Evolutionary conservation across 768 basidiomycete species (phyloP).

Genomic region (Brasilioporus rufonigricans): DNA sequence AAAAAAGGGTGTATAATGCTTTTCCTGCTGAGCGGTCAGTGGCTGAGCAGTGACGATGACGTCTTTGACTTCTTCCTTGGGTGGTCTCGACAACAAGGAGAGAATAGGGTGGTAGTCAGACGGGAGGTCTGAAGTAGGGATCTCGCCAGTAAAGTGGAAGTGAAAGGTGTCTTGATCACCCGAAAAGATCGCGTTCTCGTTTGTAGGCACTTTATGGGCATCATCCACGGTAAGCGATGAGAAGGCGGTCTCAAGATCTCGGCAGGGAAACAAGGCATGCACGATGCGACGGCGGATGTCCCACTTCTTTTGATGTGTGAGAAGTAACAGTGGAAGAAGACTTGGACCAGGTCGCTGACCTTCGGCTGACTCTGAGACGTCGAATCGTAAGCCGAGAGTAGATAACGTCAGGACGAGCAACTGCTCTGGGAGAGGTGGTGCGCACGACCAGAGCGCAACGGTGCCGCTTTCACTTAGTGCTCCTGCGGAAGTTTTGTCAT

Average conservation of each 20-base stretch:
- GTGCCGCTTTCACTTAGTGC: constrained; percentile 23
- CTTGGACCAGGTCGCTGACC: background rate
- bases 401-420: constrained; percentile 21
- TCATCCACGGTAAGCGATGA: constrained; percentile 48
- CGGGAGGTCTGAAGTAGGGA: constrained; percentile 26
- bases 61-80: constrained; percentile 45
- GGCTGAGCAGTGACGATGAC: constrained; percentile 53
- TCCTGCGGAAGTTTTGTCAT: constrained; percentile 20
- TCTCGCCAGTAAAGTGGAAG: constrained; percentile 44
- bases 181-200: constrained; percentile 38
- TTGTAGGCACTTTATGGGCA: constrained; percentile 31
- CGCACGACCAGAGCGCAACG: constrained; percentile 31
- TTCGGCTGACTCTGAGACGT: background rate
- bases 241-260: constrained; percentile 38
- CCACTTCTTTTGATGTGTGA: constrained; percentile 27
- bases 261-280: constrained; percentile 18
- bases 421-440: constrained; percentile 23
- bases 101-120: constrained; percentile 13
- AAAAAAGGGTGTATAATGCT: constrained; percentile 63
- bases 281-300: constrained; percentile 14
- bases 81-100: constrained; percentile 27
- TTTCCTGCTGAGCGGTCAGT: constrained; percentile 43
- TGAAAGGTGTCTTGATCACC: constrained; percentile 73
- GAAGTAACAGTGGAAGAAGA: constrained; percentile 30
- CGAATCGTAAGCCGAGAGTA: constrained; percentile 27